Conservation (phyloP, 305 asterid species). For the Solanum hybrid region DNA sequence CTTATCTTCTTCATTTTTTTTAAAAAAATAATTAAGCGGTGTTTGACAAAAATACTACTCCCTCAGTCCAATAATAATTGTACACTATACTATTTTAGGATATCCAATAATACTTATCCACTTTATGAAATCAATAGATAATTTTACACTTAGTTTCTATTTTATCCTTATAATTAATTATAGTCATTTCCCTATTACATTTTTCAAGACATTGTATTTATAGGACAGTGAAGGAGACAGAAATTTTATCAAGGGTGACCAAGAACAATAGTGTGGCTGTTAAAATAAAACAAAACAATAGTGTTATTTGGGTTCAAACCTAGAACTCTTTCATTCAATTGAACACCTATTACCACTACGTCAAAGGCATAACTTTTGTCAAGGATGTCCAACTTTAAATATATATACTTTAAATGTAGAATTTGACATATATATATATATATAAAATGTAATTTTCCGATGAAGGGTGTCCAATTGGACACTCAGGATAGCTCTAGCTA, state of each 20-base stretch:
- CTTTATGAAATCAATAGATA: not conserved
- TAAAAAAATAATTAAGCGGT: not conserved
- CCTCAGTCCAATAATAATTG: no score
- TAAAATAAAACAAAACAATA: no score
- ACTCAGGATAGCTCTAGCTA: not conserved
- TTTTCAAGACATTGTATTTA: no score
- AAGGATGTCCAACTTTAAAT: not conserved
- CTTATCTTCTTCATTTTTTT: not conserved
- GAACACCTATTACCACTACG: not conserved
- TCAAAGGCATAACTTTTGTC: not conserved
- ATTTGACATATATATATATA: no score
- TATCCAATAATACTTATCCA: no score
- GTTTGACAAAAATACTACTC: not conserved
- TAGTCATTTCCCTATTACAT: not conserved
- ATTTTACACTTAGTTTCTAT: not conserved
- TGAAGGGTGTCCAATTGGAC: not conserved
- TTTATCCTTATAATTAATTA: no score
- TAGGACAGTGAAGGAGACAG: no score
- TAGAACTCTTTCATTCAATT: not conserved
- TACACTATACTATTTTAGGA: no score
- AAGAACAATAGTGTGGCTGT: no score
- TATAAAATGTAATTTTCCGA: no score
- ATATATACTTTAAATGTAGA: not conserved
- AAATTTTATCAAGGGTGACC: no score
- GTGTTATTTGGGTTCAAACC: not conserved